Evolutionary conservation across 139 green algal species (phyloP).

Genomic region (Mesostigma viride): DNA sequence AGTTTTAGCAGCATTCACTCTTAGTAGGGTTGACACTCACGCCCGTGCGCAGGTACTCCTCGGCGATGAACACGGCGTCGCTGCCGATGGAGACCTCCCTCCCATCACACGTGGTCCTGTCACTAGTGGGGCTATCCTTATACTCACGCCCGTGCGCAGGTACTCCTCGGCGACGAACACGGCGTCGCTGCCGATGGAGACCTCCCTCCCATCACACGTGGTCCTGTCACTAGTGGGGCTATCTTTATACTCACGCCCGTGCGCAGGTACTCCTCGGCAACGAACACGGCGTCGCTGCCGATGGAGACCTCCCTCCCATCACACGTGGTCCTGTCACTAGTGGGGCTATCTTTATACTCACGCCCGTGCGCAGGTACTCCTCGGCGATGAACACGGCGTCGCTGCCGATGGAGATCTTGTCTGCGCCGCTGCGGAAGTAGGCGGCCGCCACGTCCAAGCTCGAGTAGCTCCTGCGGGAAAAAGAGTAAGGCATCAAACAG

Average conservation of each 20-base stretch:
- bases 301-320: too few relatives aligned
- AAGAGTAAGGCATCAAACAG: too few relatives aligned
- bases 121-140: too few relatives aligned
- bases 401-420: constrained; percentile 94
- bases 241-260: constrained; percentile 26
- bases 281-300: constrained; percentile 64
- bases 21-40: too few relatives aligned
- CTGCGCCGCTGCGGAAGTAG: constrained; percentile 91
- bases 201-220: too few relatives aligned
- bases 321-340: too few relatives aligned
- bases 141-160: constrained; percentile 21
- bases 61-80: constrained; percentile 51
- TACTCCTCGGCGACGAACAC: constrained; percentile 35
- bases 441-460: constrained; percentile 85
- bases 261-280: constrained; percentile 34
- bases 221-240: too few relatives aligned
- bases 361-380: constrained; percentile 32
- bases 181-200: constrained; percentile 90
- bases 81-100: constrained; percentile 93
- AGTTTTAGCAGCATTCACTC: too few relatives aligned
- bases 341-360: too few relatives aligned
- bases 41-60: constrained; percentile 30
- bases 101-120: too few relatives aligned
- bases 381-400: constrained; percentile 54
- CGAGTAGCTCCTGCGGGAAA: constrained; percentile 42